Evolutionary conservation across 192 early-diverging fungal genomes (phyloP).

Genomic region (Spinellus fusiger): DNA sequence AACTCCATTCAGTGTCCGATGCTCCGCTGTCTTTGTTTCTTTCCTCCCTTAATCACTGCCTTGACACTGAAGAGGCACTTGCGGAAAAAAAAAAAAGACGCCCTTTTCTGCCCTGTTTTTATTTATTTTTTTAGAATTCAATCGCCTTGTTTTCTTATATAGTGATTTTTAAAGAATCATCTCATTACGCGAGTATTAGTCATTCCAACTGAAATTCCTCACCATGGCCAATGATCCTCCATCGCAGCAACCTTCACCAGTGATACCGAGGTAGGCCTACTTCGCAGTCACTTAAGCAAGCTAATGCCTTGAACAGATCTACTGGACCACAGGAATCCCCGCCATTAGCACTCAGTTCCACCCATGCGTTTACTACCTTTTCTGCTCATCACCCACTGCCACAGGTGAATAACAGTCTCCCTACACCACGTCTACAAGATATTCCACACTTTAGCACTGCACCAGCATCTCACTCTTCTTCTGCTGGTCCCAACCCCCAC

Average conservation of each 20-base stretch:
- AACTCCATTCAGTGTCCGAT: background rate
- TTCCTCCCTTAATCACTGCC: background rate
- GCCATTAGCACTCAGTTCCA: background rate
- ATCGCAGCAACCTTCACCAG: background rate
- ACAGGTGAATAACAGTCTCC: background rate
- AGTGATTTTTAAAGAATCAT: too few species aligned
- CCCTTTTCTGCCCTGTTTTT: background rate
- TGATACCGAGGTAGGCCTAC: background rate
- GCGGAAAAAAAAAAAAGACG: too few species aligned
- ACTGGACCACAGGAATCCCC: background rate
- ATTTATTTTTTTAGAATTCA: background rate
- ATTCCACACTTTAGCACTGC: background rate
- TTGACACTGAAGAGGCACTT: too few species aligned
- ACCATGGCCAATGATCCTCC: background rate
- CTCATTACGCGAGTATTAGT: too few species aligned
- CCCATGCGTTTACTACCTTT: background rate
- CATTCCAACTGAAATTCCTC: too few species aligned
- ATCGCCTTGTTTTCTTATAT: background rate
- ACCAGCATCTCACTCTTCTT: background rate
- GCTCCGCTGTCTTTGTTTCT: background rate
- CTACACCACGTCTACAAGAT: background rate
- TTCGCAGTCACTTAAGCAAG: background rate
- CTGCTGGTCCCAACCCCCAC: background rate
- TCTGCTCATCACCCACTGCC: background rate
- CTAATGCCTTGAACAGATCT: background rate